Evolutionary conservation across 495 filamentous ascomycete species (phyloP).

Genomic region (Aspergillus sclerotioniger): DNA sequence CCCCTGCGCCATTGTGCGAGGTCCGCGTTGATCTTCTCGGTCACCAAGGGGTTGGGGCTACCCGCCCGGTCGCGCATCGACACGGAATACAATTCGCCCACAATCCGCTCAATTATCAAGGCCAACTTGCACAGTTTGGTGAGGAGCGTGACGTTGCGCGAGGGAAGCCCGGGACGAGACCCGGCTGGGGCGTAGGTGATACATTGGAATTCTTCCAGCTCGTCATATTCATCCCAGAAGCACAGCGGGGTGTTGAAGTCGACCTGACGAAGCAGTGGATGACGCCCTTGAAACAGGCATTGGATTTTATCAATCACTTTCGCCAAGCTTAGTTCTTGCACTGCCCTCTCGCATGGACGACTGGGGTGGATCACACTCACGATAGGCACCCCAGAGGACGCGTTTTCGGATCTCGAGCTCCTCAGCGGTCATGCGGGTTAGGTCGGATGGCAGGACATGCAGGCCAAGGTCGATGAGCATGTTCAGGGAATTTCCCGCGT

Average conservation of each 20-base stretch:
- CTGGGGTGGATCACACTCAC: conserved; percentile 19
- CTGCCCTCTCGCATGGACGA: neutral
- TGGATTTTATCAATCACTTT: conserved; percentile 32
- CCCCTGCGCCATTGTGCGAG: neutral
- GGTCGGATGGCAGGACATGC: conserved; percentile 28
- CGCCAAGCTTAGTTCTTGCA: neutral
- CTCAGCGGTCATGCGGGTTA: conserved; percentile 28
- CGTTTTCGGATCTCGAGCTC: conserved; percentile 43
- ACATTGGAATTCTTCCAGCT: conserved; percentile 17
- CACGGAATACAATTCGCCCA: conserved; percentile 26
- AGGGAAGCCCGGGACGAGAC: neutral
- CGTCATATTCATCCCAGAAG: conserved; percentile 35
- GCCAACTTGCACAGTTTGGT: conserved; percentile 26
- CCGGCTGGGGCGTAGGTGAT: neutral
- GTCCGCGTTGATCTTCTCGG: neutral
- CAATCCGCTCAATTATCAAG: conserved; percentile 30
- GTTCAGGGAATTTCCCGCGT: conserved; percentile 42
- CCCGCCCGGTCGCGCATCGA: neutral
- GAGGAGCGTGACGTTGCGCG: neutral
- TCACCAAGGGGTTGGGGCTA: neutral
- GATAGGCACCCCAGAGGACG: conserved; percentile 42
- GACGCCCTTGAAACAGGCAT: conserved; percentile 34
- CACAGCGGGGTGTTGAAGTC: conserved; percentile 29
- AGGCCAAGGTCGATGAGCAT: conserved; percentile 50
- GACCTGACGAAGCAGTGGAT: conserved; percentile 27